Percentiles rank a stretch among this genome's conserved stretches.
phyloP scores from a whole-genome alignment of 305 asterid species.

The Plantago rigida region DNA sequence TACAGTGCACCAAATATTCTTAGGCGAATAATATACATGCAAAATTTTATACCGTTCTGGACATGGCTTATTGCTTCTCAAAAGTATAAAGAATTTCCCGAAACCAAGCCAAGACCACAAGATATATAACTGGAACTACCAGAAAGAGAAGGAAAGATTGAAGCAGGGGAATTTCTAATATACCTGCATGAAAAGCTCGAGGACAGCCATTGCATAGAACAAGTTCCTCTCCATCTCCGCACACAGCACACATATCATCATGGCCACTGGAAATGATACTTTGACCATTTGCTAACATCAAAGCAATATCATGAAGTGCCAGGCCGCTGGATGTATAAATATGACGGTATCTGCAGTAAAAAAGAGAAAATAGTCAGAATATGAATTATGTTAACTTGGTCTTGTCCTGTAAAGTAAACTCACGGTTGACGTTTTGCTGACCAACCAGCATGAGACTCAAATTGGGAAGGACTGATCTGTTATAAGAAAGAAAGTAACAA shows the following conservation, averaged over 20 bases:
- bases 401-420: slow-evolving; percentile 28
- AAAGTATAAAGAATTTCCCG: too few species aligned
- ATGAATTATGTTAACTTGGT: slow-evolving; percentile 8
- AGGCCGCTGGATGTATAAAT: slow-evolving; percentile 79
- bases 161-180: slow-evolving; percentile 9
- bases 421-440: slow-evolving; percentile 97
- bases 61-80: too few species aligned
- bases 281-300: slow-evolving; percentile 85
- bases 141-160: not conserved
- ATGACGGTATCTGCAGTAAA: slow-evolving; percentile 70
- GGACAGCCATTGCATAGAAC: slow-evolving; percentile 78
- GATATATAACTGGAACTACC: not conserved
- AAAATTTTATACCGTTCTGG: too few species aligned
- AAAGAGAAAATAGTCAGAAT: slow-evolving; percentile 7
- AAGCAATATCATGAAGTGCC: slow-evolving; percentile 89
- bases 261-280: slow-evolving; percentile 56
- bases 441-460: slow-evolving; percentile 98
- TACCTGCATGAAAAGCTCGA: slow-evolving; percentile 86
- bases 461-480: slow-evolving; percentile 96
- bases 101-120: too few species aligned
- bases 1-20: too few species aligned
- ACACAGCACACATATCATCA: slow-evolving; percentile 91
- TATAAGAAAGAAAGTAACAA: slow-evolving; percentile 9
- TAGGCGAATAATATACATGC: too few species aligned
- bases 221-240: slow-evolving; percentile 82